Evolutionary conservation across 805 yeast species (phyloP).

Genomic region (Kockiozyma suomiensis): DNA sequence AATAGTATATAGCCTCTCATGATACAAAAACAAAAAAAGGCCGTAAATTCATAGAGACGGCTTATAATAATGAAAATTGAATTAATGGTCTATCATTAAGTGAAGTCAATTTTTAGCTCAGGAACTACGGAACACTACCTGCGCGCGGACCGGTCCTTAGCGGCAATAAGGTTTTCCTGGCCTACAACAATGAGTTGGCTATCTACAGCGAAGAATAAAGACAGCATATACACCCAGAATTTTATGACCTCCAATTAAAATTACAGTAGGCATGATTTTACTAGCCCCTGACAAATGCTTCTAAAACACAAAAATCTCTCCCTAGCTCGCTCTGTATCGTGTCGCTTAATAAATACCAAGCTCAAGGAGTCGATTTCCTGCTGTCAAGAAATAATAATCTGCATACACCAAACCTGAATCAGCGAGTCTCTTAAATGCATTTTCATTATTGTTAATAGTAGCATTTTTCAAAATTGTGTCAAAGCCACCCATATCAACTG

Average conservation of each 20-base stretch:
- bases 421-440: slow-evolving; percentile 28
- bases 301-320: not conserved
- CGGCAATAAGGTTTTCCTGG: not conserved
- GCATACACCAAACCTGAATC: slow-evolving; percentile 43
- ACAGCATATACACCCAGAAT: too few relatives aligned
- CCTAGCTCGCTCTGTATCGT: not conserved
- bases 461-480: slow-evolving; percentile 39
- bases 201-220: too few relatives aligned
- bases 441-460: slow-evolving; percentile 38
- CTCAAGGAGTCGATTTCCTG: slow-evolving; percentile 41
- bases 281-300: too few relatives aligned
- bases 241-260: too few relatives aligned
- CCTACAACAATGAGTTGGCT: too few relatives aligned
- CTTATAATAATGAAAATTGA: too few relatives aligned
- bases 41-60: too few relatives aligned
- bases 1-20: too few relatives aligned
- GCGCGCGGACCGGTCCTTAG: slow-evolving; percentile 3
- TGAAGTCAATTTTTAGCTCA: too few relatives aligned
- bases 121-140: not conserved
- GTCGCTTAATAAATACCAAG: slow-evolving; percentile 31
- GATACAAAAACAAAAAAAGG: too few relatives aligned
- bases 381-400: slow-evolving; percentile 41
- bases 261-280: too few relatives aligned
- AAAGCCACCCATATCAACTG: slow-evolving; percentile 35
- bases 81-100: too few relatives aligned